A percentile compares a stretch with the other conserved stretches of the same genome.
Conservation (phyloP, 2,329 filamentous ascomycete species). For the Pochonia chlamydosporia region DNA sequence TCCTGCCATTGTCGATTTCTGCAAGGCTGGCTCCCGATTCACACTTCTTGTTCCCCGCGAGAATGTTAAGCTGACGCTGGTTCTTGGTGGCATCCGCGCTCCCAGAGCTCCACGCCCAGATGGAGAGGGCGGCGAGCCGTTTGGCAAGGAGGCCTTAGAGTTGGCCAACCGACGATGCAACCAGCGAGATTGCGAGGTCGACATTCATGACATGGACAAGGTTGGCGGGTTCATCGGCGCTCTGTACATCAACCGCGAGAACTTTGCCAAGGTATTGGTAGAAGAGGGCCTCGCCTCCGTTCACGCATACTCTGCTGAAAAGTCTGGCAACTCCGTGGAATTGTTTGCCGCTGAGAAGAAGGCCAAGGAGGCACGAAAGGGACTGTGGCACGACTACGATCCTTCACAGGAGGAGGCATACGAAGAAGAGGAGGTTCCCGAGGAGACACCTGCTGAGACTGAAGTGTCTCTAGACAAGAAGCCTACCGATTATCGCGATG, state of each 20-base stretch:
- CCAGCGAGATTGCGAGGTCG: conserved; percentile 93
- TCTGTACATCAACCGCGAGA: conserved; percentile 89
- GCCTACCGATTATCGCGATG: conserved; percentile 79
- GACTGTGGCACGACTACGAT: conserved; percentile 91
- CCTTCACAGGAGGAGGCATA: conserved; percentile 73
- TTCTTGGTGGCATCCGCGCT: conserved; percentile 86
- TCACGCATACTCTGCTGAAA: conserved; percentile 92
- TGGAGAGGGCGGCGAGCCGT: conserved; percentile 79
- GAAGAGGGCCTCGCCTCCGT: conserved; percentile 92
- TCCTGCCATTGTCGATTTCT: conserved; percentile 90
- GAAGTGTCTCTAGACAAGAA: conserved; percentile 59
- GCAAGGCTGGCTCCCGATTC: conserved; percentile 94
- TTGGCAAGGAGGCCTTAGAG: conserved; percentile 90
- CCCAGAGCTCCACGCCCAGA: conserved; percentile 76
- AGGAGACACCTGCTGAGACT: conserved; percentile 42
- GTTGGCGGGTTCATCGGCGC: conserved; percentile 95
- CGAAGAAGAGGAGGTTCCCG: conserved; percentile 43
- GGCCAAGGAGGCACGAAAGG: conserved; percentile 84
- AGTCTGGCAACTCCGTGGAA: conserved; percentile 82
- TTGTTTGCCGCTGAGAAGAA: conserved; percentile 80
- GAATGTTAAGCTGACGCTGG: conserved; percentile 89
- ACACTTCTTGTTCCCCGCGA: conserved; percentile 88
- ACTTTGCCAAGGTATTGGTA: conserved; percentile 86
- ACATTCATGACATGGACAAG: conserved; percentile 93
- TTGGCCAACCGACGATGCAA: conserved; percentile 82